phyloP scores from a whole-genome alignment of 441 rosid genomes.

The Syzygium malaccense region DNA sequence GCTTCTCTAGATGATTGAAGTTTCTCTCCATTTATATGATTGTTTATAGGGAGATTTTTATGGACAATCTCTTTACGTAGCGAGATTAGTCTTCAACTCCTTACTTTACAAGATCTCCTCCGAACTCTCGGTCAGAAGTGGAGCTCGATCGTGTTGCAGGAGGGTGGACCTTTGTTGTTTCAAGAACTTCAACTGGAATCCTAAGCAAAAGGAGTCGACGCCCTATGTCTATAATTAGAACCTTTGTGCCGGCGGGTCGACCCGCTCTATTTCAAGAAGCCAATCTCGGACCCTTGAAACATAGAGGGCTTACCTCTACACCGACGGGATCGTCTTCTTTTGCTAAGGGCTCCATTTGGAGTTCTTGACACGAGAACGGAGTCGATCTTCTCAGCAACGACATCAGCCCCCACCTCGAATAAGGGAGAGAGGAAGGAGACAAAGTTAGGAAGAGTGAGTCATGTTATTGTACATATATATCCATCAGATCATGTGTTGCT shows the following conservation, averaged over 20 bases:
- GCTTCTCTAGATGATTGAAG: not conserved
- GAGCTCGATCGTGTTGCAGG: not conserved
- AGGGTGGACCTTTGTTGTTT: not conserved
- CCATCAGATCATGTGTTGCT: not conserved
- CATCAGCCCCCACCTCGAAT: not conserved
- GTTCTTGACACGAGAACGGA: not conserved
- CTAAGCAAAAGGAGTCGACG: not conserved
- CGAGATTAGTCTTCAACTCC: not conserved
- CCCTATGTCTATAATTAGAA: not conserved
- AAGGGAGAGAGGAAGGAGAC: not conserved
- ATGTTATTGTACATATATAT: not conserved
- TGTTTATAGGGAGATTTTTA: not conserved
- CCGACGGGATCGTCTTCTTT: not conserved
- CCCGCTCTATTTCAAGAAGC: not conserved
- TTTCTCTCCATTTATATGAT: not conserved
- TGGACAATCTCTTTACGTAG: not conserved
- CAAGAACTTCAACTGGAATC: not conserved
- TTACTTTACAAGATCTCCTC: not conserved
- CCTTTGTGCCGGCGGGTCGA: not conserved
- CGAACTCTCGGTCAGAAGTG: not conserved
- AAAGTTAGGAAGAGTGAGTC: not conserved
- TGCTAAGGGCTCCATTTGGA: not conserved
- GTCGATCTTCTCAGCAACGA: not conserved
- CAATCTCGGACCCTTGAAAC: not conserved
- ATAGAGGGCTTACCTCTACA: accelerated